These are phyloP conservation scores for Tylopilus orsonianus DNA, from an alignment of 1,284 basidiomycete species.

Conservation along the genomic window DNA sequence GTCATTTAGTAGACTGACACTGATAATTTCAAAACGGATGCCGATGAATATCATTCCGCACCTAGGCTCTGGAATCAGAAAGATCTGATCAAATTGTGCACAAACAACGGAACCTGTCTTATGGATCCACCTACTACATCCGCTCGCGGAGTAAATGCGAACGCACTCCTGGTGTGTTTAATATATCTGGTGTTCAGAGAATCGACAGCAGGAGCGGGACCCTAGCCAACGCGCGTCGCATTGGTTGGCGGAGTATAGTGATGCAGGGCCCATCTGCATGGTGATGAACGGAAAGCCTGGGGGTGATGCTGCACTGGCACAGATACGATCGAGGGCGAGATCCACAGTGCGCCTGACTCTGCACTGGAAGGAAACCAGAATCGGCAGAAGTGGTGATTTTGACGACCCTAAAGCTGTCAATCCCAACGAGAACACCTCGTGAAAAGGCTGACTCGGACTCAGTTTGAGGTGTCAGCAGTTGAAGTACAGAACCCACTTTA, in stretches of 20 bases:
- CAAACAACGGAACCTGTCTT: conserved; percentile 3
- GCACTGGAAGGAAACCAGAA: background rate
- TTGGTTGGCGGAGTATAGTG: conserved; percentile 2
- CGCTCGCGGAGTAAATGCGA: conserved; percentile 13
- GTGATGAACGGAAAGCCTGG: conserved; percentile 12
- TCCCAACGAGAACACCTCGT: conserved; percentile 22
- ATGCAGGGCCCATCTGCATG: conserved; percentile 8
- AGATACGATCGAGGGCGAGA: conserved; percentile 6
- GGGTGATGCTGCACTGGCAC: conserved; percentile 1
- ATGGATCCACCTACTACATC: conserved; percentile 18
- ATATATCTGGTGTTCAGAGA: conserved; percentile 9
- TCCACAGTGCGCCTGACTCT: conserved; percentile 7
- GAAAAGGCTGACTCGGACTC: conserved; percentile 13
- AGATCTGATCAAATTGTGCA: conserved; percentile 6
- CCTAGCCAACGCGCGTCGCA: conserved; percentile 18
- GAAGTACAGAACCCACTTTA: conserved; percentile 19
- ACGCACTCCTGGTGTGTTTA: conserved; percentile 23
- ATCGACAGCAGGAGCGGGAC: conserved; percentile 15
- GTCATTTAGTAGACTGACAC: too few relatives aligned
- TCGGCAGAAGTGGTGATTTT: conserved; percentile 6
- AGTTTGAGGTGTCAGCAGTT: conserved; percentile 13
- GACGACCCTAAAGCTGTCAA: conserved; percentile 37
- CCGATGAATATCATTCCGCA: conserved; percentile 7
- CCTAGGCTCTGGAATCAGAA: conserved; percentile 5
- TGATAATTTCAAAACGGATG: conserved; percentile 23